These are phyloP conservation scores for Aureobasidium sp. DNA, from an alignment of 2,329 filamentous ascomycete genomes.

Conservation along the genomic window DNA sequence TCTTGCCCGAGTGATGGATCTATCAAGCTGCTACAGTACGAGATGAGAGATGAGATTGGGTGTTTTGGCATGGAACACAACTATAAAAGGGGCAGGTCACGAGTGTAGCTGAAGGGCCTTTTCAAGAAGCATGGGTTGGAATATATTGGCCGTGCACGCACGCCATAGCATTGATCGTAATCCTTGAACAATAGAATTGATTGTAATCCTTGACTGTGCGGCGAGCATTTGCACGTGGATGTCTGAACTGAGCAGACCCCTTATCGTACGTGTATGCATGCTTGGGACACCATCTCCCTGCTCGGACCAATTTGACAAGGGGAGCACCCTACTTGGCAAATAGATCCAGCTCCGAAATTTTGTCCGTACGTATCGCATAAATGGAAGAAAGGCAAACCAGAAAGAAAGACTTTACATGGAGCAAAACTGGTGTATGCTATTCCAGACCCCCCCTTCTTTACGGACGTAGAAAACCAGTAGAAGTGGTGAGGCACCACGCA, in stretches of 20 bases:
- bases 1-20: neutral
- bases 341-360: neutral
- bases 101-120: neutral
- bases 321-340: neutral
- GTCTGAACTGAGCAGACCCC: neutral
- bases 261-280: neutral
- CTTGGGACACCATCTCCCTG: neutral
- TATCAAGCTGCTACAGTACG: neutral
- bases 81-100: neutral
- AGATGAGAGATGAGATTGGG: neutral
- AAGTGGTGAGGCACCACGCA: neutral
- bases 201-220: neutral
- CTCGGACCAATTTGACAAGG: neutral
- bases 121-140: neutral
- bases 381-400: neutral
- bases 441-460: neutral
- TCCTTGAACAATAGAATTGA: neutral
- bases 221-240: neutral
- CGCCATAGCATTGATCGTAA: neutral
- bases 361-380: neutral
- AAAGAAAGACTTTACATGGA: neutral
- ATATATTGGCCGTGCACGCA: neutral
- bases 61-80: slow-evolving; percentile 5
- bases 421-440: neutral
- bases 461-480: neutral